A percentile compares a stretch with the other conserved stretches of the same genome.
Evolutionary conservation across 495 filamentous ascomycete genomes (phyloP).

Genomic region (Aspergillus taichungensis): DNA sequence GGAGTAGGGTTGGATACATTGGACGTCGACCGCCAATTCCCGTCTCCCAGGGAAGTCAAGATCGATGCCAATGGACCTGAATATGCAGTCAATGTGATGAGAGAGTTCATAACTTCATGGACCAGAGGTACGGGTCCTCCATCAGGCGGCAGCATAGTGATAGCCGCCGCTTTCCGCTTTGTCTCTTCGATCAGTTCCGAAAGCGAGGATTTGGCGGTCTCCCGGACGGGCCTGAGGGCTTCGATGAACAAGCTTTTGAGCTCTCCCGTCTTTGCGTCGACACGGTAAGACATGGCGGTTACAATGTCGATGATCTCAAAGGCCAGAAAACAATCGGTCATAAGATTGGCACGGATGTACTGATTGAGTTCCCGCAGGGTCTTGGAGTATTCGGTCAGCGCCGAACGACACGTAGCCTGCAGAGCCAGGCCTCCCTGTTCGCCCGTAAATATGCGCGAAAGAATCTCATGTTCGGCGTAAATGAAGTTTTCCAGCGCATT

Average conservation of each 20-base stretch:
- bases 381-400: constrained; percentile 72
- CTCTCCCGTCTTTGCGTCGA: constrained; percentile 77
- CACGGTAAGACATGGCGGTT: constrained; percentile 63
- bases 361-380: constrained; percentile 83
- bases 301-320: constrained; percentile 96
- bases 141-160: constrained; percentile 65
- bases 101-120: constrained; percentile 74
- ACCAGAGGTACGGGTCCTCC: constrained; percentile 72
- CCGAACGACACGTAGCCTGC: constrained; percentile 62
- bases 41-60: constrained; percentile 83
- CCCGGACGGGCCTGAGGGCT: constrained; percentile 77
- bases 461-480: constrained; percentile 77
- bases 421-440: constrained; percentile 75
- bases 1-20: constrained; percentile 59
- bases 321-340: constrained; percentile 90
- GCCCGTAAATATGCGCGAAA: constrained; percentile 71
- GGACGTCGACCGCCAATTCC: constrained; percentile 64
- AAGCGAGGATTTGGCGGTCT: constrained; percentile 83
- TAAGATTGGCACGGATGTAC: constrained; percentile 77
- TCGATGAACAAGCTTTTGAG: constrained; percentile 76
- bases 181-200: constrained; percentile 81
- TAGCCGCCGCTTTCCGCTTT: constrained; percentile 51
- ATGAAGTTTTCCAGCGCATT: constrained; percentile 81
- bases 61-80: constrained; percentile 80
- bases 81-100: constrained; percentile 82